phyloP scores from a whole-genome alignment of 805 yeast species.

The Starmerella asiatica region DNA sequence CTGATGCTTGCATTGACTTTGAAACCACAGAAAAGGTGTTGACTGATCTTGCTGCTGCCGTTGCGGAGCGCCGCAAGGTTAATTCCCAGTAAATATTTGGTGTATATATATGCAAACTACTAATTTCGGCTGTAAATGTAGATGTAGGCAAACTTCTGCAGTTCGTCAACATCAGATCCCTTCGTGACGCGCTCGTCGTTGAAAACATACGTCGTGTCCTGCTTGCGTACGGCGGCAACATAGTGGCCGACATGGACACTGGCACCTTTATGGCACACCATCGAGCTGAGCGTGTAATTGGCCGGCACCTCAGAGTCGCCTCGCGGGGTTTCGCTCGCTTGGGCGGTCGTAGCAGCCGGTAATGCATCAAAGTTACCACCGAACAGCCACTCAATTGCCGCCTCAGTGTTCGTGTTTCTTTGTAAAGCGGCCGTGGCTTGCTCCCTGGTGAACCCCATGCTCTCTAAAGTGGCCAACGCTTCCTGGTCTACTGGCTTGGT shows the following conservation, averaged over 20 bases:
- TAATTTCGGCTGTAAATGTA: slow-evolving; percentile 29
- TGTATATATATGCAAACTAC: background rate
- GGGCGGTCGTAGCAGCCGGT: slow-evolving; percentile 30
- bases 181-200: slow-evolving; percentile 79
- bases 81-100: background rate
- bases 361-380: slow-evolving; percentile 58
- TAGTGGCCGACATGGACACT: slow-evolving; percentile 89
- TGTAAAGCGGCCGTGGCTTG: slow-evolving; percentile 63
- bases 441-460: slow-evolving; percentile 66
- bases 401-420: slow-evolving; percentile 50
- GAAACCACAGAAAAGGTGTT: slow-evolving; percentile 67
- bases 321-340: background rate
- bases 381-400: slow-evolving; percentile 87
- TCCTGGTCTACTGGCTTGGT: slow-evolving; percentile 20
- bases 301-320: slow-evolving; percentile 23
- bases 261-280: slow-evolving; percentile 78
- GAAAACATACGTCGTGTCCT: slow-evolving; percentile 55
- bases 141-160: slow-evolving; percentile 38
- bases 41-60: slow-evolving; percentile 61
- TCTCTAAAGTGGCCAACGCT: slow-evolving; percentile 36
- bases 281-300: slow-evolving; percentile 42
- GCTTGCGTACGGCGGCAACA: slow-evolving; percentile 55
- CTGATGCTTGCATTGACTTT: slow-evolving; percentile 96
- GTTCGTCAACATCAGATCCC: slow-evolving; percentile 33
- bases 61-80: slow-evolving; percentile 52